Evolutionary conservation across 305 asterid species (phyloP).

Genomic region (Lippia alba): DNA sequence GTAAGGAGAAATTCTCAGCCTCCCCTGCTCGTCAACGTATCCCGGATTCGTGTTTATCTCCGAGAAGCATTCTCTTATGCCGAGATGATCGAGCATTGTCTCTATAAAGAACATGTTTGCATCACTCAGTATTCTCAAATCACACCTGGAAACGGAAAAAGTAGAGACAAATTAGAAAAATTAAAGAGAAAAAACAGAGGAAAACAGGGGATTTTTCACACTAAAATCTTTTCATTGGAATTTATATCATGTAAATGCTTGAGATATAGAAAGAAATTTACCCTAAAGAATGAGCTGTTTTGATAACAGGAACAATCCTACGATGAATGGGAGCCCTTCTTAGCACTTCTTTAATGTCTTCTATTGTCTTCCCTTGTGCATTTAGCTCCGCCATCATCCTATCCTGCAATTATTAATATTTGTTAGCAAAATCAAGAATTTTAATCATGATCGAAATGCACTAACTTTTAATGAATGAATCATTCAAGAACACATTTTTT

Average conservation of each 20-base stretch:
- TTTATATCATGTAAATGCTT: background rate
- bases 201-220: background rate
- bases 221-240: background rate
- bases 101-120: slow-evolving; percentile 80
- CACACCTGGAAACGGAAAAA: slow-evolving; percentile 59
- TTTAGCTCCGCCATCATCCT: slow-evolving; percentile 71
- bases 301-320: slow-evolving; percentile 60
- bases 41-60: slow-evolving; percentile 79
- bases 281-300: slow-evolving; percentile 73
- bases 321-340: slow-evolving; percentile 62
- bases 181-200: background rate
- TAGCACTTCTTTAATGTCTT: slow-evolving; percentile 64
- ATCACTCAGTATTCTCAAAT: slow-evolving; percentile 85
- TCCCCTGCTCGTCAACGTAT: slow-evolving; percentile 61
- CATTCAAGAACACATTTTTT: no score
- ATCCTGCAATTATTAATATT: slow-evolving; percentile 42
- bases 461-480: no score
- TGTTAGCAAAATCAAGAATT: background rate
- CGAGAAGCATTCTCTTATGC: slow-evolving; percentile 57
- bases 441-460: background rate
- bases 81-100: slow-evolving; percentile 72
- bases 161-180: background rate
- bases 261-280: no score
- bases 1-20: slow-evolving; percentile 67
- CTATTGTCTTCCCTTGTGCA: slow-evolving; percentile 59